phyloP scores from a whole-genome alignment of 495 filamentous ascomycete genomes.

The Paragyromitra xinjiangensis region DNA sequence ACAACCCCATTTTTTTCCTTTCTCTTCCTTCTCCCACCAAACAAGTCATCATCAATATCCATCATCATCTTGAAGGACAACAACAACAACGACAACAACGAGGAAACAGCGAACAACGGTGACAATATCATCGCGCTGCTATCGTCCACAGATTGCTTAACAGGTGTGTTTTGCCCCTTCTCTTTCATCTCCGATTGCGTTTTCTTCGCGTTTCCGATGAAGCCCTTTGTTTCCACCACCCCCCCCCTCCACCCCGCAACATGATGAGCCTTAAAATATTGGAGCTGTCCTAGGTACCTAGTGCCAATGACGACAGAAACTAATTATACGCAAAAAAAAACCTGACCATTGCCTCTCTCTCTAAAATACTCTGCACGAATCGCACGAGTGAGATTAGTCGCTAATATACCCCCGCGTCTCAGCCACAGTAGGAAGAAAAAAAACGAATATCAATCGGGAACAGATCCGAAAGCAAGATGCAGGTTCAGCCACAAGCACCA shows the following conservation, averaged over 20 bases:
- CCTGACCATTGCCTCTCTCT: conserved; percentile 55
- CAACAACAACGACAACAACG: conserved; percentile 26
- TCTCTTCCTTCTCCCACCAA: conserved; percentile 27
- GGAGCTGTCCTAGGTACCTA: conserved; percentile 91
- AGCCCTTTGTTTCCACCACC: conserved; percentile 29
- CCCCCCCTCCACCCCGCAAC: conserved; percentile 4
- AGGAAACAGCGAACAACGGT: conserved; percentile 18
- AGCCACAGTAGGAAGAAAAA: conserved; percentile 42
- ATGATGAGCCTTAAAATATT: conserved; percentile 79
- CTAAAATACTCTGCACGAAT: conserved; percentile 22
- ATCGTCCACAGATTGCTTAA: conserved; percentile 22
- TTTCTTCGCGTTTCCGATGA: conserved; percentile 35
- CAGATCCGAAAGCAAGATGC: conserved; percentile 32
- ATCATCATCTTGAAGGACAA: conserved; percentile 31
- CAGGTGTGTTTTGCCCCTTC: conserved; percentile 33
- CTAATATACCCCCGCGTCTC: conserved; percentile 15
- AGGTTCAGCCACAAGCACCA: conserved; percentile 43
- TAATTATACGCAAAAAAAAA: conserved; percentile 64
- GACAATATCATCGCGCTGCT: conserved; percentile 14
- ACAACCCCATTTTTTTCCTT: conserved; percentile 32
- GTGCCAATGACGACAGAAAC: conserved; percentile 64
- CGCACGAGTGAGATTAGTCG: conserved; percentile 28
- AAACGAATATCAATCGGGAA: not conserved
- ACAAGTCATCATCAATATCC: conserved; percentile 34
- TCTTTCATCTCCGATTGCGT: conserved; percentile 28